Conservation (phyloP, 805 yeast genomes). For the Candida tibetensis region DNA sequence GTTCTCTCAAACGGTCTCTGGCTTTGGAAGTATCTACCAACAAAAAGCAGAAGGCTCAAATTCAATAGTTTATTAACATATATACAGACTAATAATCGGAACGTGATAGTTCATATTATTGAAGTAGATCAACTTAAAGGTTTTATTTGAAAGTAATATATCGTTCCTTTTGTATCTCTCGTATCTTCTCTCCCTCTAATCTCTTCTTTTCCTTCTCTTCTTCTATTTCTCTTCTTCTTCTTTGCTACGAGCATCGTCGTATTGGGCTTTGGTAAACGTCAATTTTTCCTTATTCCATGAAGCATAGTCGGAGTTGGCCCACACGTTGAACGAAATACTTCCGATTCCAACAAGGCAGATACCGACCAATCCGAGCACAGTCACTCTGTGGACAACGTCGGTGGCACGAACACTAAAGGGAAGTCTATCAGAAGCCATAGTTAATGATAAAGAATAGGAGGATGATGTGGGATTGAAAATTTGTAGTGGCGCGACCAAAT, state of each 20-base stretch:
- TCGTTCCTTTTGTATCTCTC: neutral
- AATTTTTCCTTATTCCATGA: conserved; percentile 40
- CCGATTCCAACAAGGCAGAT: conserved; percentile 41
- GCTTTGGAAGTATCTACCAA: no score
- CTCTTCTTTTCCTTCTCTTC: neutral
- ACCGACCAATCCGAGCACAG: conserved; percentile 42
- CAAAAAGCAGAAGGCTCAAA: no score
- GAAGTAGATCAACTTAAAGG: no score
- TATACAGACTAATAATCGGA: no score
- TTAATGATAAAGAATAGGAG: neutral
- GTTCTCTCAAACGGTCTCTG: no score
- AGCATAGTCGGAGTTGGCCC: conserved; percentile 44
- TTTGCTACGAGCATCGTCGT: conserved; percentile 25
- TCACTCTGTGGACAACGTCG: conserved; percentile 41
- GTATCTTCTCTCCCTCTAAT: neutral
- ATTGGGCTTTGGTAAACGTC: conserved; percentile 32
- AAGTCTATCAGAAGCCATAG: conserved; percentile 21
- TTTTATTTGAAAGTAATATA: no score
- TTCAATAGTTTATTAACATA: neutral
- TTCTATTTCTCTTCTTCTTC: conserved; percentile 4
- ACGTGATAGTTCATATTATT: no score
- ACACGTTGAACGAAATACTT: conserved; percentile 37
- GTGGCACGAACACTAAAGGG: conserved; percentile 44
- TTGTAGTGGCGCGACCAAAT: neutral
- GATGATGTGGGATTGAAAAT: conserved; percentile 1